Conservation (phyloP, 352 stramenopile genomes). For the Phytophthora sojae region DNA sequence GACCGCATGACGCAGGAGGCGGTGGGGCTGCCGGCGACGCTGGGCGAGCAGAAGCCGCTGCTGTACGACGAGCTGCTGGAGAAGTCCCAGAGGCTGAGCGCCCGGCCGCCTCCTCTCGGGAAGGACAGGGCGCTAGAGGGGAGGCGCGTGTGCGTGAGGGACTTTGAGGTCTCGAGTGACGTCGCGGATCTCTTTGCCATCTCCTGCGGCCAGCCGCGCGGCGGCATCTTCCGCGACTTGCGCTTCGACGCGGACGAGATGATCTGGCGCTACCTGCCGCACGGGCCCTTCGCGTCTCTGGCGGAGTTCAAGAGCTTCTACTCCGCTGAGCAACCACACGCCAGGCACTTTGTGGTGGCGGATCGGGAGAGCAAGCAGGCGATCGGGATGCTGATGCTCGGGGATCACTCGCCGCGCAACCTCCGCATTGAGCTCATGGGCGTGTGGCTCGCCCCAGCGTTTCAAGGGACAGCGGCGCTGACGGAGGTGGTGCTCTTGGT, state of each 20-base stretch:
- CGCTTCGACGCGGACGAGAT: conserved; percentile 78
- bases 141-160: conserved; percentile 50
- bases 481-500: conserved; percentile 76
- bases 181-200: conserved; percentile 46
- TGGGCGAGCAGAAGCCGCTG: conserved; percentile 80
- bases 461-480: conserved; percentile 62
- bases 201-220: conserved; percentile 52
- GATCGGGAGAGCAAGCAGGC: conserved; percentile 51
- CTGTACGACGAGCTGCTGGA: conserved; percentile 90
- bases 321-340: conserved; percentile 34
- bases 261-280: conserved; percentile 77
- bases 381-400: conserved; percentile 85
- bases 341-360: conserved; percentile 73
- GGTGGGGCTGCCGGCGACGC: conserved; percentile 60
- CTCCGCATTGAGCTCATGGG: conserved; percentile 82
- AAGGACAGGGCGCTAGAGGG: conserved; percentile 40
- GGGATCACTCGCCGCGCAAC: conserved; percentile 76
- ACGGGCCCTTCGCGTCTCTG: conserved; percentile 62
- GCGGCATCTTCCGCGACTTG: conserved; percentile 69
- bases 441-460: conserved; percentile 84
- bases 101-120: conserved; percentile 48
- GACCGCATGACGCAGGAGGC: conserved; percentile 87
- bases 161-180: conserved; percentile 49
- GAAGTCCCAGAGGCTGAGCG: conserved; percentile 39
- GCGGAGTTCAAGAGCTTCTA: conserved; percentile 55